A percentile compares a stretch with the other conserved stretches of the same genome.
These are phyloP conservation scores for Tardiomyces digboiensis DNA, from an alignment of 1,139 yeast species.

Conservation along the genomic window DNA sequence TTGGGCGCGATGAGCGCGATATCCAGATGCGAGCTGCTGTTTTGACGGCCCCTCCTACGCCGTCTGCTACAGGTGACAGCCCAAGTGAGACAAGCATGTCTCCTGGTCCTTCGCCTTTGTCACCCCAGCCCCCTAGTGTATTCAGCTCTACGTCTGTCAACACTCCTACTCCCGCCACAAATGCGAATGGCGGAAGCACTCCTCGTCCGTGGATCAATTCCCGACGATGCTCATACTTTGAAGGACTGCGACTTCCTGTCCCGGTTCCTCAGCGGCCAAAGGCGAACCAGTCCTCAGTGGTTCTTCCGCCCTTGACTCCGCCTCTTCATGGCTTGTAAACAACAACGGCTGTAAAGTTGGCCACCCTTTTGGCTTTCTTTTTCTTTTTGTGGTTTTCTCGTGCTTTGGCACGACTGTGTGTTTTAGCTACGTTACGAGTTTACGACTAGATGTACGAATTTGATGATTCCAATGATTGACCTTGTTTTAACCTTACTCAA, in stretches of 20 bases:
- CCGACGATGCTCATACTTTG: conserved; percentile 10
- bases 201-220: neutral
- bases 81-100: neutral
- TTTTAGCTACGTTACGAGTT: neutral
- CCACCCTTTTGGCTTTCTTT: no score
- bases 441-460: neutral
- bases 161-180: neutral
- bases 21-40: neutral
- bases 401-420: no score
- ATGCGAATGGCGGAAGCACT: no score
- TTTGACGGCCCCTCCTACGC: neutral
- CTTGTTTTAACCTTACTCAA: no score
- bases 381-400: no score
- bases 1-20: conserved; percentile 34
- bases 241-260: conserved; percentile 15
- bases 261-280: conserved; percentile 11
- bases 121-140: neutral
- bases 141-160: neutral
- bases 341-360: no score
- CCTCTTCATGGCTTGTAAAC: neutral
- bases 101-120: neutral
- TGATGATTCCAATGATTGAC: no score
- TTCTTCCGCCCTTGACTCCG: neutral
- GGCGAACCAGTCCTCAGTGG: neutral
- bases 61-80: neutral